These are phyloP conservation scores for Ophiorrhiza pumila DNA, from an alignment of 257 asterid genomes.

Conservation along the genomic window DNA sequence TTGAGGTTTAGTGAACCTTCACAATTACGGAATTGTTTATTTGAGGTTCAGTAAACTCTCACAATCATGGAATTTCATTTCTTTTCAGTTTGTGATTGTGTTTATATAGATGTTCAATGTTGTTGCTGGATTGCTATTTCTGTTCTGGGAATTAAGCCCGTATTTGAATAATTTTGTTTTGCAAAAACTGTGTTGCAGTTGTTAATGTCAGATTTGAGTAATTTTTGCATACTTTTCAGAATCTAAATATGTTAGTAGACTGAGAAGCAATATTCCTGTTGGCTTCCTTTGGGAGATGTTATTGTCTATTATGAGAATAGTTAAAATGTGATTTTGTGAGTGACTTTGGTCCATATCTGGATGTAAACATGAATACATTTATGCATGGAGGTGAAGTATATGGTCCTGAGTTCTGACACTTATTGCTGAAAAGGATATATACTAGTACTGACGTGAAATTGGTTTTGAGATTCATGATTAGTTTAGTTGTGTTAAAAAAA, in stretches of 20 bases:
- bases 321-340: not conserved
- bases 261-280: conserved; percentile 3
- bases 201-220: not conserved
- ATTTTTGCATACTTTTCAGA: not conserved
- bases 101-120: not conserved
- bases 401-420: too few relatives aligned
- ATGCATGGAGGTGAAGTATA: too few relatives aligned
- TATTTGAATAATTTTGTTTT: not conserved
- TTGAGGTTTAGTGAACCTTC: too few relatives aligned
- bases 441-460: too few relatives aligned
- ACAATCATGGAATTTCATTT: not conserved
- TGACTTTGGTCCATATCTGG: not conserved
- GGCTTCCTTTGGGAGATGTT: not conserved
- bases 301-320: not conserved
- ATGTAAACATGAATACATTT: not conserved
- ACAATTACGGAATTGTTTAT: too few relatives aligned
- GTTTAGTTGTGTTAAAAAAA: too few relatives aligned
- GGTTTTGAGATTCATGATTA: too few relatives aligned
- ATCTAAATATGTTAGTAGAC: not conserved
- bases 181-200: not conserved
- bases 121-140: not conserved
- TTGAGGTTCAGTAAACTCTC: too few relatives aligned
- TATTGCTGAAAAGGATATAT: too few relatives aligned
- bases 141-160: not conserved
- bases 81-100: not conserved